A percentile compares a stretch with the other conserved stretches of the same genome.
phyloP scores from a whole-genome alignment of 345 rosid genomes.

The Eucalyptus melliodora region DNA sequence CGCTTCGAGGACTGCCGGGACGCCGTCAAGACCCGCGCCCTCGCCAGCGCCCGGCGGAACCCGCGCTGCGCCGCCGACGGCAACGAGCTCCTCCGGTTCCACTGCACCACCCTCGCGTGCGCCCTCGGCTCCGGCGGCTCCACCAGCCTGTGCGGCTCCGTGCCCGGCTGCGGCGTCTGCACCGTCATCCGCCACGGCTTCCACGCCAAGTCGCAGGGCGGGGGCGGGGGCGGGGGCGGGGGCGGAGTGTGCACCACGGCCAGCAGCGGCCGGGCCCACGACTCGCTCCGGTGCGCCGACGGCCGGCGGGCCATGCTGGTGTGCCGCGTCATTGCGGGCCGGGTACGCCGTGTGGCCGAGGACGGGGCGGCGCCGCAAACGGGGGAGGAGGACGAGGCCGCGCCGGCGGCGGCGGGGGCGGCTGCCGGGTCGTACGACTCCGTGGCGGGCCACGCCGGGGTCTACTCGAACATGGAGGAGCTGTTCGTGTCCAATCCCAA shows the following conservation, averaged over 20 bases:
- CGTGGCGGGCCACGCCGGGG: conserved; percentile 55
- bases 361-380: conserved; percentile 8
- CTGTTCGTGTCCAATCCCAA: conserved; percentile 63
- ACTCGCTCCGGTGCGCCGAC: conserved; percentile 41
- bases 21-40: conserved; percentile 80
- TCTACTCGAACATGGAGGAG: conserved; percentile 79
- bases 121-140: conserved; percentile 73
- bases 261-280: conserved; percentile 97
- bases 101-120: conserved; percentile 73
- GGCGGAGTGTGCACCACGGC: conserved; percentile 84
- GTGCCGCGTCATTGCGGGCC: conserved; percentile 94
- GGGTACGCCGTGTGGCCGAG: conserved; percentile 43
- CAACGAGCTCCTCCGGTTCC: conserved; percentile 85
- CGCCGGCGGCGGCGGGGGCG: conserved; percentile 2
- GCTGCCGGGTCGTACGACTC: conserved; percentile 57
- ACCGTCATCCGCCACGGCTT: conserved; percentile 75
- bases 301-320: conserved; percentile 85
- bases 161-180: conserved; percentile 93
- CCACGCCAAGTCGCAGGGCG: conserved; percentile 14
- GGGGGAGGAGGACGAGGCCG: conserved; percentile 13
- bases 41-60: conserved; percentile 48
- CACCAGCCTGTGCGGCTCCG: conserved; percentile 63
- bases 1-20: conserved; percentile 96
- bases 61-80: conserved; percentile 97
- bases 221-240: background rate